Base-by-base conservation (phyloP, 257 asterid species). In the Solanum chmielewskii region DNA sequence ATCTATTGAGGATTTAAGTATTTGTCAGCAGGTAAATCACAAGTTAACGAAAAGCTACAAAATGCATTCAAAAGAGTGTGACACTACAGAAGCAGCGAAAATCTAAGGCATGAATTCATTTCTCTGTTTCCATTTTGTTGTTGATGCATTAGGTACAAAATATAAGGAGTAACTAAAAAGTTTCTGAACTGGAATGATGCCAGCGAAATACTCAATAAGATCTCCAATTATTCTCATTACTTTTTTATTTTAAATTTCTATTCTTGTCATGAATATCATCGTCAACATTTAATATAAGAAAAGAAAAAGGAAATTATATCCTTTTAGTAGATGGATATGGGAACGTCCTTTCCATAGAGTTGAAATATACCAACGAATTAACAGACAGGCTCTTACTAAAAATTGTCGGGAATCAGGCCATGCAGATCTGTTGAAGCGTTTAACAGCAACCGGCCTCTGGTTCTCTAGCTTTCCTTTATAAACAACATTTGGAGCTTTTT, bases 401-500 rank as follows among this genome's bases (percentile, higher is more conserved):
- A 96, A 96, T 85, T 96, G 99, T 3, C 96, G 91, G 66, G 84
- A 45, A 78, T 78, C 84, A 45, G 84, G 84, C 84, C 84, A 78
- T 6, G 84, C 84, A 78, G 95, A 92, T 87, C 96, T 91, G 90
- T 94, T 94, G 89, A 96, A 96, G 88, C 98, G 98, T 90, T 96
- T 96, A 88, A 96, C 99, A 80, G 97, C 99, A 89, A 96, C 89
- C 25, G 91, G 90, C 90, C 92, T 91, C 93, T 95, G 98, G 89
- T 94, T 94, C 59, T 95, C 99, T 90, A 94, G 88, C 93, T 94
- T 96, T 96, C 84, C 84, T 78, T 78, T 78, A 45, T 78, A 78
- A 25, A 78, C 84, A 78, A 78, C 66, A 78, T 78, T 96, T 4
- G 98, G 99, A 33, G 99, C 99, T 88, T 96, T 95, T 92, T 95